These are phyloP conservation scores for Bryopsis sp. DNA, from an alignment of 139 green algal species.

Conservation along the genomic window DNA sequence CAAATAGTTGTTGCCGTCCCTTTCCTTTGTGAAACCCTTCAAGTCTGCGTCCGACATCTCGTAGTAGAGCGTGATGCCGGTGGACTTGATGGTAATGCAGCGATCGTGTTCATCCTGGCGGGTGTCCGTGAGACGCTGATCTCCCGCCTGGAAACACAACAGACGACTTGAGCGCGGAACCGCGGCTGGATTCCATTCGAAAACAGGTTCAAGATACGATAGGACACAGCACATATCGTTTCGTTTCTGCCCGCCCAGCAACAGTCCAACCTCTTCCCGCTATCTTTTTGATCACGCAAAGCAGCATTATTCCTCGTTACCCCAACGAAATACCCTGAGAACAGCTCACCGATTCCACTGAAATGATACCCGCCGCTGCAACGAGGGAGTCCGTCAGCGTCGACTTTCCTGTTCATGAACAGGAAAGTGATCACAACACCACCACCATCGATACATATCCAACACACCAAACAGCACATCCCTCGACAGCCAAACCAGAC, in stretches of 20 bases:
- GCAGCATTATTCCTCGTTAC: background rate
- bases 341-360: conserved; percentile 68
- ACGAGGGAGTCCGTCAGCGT: conserved; percentile 97
- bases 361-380: conserved; percentile 97
- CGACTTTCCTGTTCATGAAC: conserved; percentile 68
- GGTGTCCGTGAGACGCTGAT: conserved; percentile 90
- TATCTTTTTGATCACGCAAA: no score
- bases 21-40: conserved; percentile 59
- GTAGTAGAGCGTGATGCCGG: conserved; percentile 99
- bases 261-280: no score
- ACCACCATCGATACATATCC: no score
- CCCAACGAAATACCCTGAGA: conserved; percentile 1
- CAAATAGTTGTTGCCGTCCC: conserved; percentile 87
- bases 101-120: conserved; percentile 96
- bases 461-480: no score
- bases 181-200: no score
- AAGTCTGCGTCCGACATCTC: conserved; percentile 74
- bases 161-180: no score
- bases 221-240: no score
- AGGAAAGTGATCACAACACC: no score
- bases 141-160: conserved; percentile 59
- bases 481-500: background rate
- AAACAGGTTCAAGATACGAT: no score
- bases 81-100: conserved; percentile 99
- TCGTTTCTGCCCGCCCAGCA: no score